Evolutionary conservation across 2,329 filamentous ascomycete genomes (phyloP).

Genomic region (Colletotrichum euphorbiae): DNA sequence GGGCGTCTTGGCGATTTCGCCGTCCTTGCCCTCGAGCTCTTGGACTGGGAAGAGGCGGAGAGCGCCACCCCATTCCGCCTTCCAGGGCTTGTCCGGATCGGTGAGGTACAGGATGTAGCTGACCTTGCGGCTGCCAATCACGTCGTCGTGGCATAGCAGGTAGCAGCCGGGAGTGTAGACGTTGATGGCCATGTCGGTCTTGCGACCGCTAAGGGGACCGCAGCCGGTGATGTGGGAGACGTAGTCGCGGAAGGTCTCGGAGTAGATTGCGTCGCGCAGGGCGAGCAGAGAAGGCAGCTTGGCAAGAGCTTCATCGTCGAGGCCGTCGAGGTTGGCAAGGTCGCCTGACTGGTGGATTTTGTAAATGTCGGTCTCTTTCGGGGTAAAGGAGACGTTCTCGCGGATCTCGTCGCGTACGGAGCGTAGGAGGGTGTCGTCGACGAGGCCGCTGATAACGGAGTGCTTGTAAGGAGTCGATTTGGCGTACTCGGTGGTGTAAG

Average conservation of each 20-base stretch:
- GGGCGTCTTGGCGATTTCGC: slow-evolving; percentile 82
- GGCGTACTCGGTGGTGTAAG: slow-evolving; percentile 73
- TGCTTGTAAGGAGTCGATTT: slow-evolving; percentile 85
- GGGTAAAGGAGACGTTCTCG: slow-evolving; percentile 92
- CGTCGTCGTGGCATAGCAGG: slow-evolving; percentile 96
- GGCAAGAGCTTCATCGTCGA: slow-evolving; percentile 85
- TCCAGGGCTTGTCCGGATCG: slow-evolving; percentile 91
- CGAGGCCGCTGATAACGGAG: slow-evolving; percentile 84
- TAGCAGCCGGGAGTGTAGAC: slow-evolving; percentile 97
- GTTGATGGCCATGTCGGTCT: slow-evolving; percentile 99
- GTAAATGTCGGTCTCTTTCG: slow-evolving; percentile 99
- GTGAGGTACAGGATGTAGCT: slow-evolving; percentile 98
- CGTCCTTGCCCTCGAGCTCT: slow-evolving; percentile 73
- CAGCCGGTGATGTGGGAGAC: slow-evolving; percentile 87
- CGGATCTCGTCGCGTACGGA: slow-evolving; percentile 89
- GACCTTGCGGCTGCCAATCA: slow-evolving; percentile 94
- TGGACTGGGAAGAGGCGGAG: slow-evolving; percentile 85
- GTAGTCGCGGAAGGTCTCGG: slow-evolving; percentile 87
- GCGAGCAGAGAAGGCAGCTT: slow-evolving; percentile 90
- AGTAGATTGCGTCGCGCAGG: slow-evolving; percentile 96
- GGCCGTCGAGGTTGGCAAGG: slow-evolving; percentile 93
- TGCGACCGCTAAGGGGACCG: slow-evolving; percentile 87
- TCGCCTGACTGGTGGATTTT: slow-evolving; percentile 99
- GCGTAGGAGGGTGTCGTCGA: slow-evolving; percentile 85
- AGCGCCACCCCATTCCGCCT: slow-evolving; percentile 91